A percentile compares a stretch with the other conserved stretches of the same genome.
phyloP scores from a whole-genome alignment of 257 asterid genomes.

The Solanum pennellii region DNA sequence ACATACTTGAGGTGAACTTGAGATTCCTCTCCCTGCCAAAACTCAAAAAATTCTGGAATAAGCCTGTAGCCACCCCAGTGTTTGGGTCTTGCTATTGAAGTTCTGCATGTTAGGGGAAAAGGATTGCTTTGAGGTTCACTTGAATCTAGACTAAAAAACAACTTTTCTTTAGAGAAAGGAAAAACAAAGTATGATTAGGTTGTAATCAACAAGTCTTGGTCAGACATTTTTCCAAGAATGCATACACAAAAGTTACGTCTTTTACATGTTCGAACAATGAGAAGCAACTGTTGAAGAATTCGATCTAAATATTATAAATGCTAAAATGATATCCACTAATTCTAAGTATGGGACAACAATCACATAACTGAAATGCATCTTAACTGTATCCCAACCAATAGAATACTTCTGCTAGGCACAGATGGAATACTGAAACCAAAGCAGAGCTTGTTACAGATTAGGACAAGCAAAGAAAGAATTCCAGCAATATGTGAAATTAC shows the following conservation, averaged over 20 bases:
- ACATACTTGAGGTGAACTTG: constrained; percentile 18
- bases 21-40: constrained; percentile 88
- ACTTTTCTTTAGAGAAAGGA: neutral
- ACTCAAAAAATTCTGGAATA: constrained; percentile 63
- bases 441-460: neutral
- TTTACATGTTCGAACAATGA: neutral
- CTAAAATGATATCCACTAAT: neutral
- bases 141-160: neutral
- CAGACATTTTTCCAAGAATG: neutral
- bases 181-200: neutral
- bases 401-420: neutral
- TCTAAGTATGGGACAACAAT: neutral
- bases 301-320: neutral
- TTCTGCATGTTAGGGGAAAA: constrained; percentile 22
- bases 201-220: neutral
- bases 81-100: constrained; percentile 50
- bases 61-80: constrained; percentile 84
- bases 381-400: neutral
- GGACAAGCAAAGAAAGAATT: neutral
- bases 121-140: neutral
- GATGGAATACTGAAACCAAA: neutral
- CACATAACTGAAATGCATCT: neutral
- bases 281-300: neutral
- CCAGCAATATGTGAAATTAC: constrained; percentile 9
- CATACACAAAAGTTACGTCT: neutral